Evolutionary conservation across 129 eudicot genomes (phyloP).

Genomic region (Logfia minima): DNA sequence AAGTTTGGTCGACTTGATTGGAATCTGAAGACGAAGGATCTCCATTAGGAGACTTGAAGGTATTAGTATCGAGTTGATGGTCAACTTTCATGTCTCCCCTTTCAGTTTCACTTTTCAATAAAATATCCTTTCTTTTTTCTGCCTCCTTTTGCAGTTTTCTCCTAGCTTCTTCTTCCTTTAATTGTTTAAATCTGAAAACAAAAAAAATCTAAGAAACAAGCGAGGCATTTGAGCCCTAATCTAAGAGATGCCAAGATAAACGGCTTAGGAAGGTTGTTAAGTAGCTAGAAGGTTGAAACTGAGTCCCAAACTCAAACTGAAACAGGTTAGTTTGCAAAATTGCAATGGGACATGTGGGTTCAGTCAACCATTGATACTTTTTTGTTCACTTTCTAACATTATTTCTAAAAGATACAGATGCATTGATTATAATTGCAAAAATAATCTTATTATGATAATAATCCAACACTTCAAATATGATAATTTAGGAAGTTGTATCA

Average conservation of each 20-base stretch:
- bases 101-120: constrained; percentile 37
- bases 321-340: too few relatives aligned
- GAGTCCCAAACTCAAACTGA: too few relatives aligned
- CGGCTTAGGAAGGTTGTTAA: background rate
- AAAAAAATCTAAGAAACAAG: constrained; percentile 17
- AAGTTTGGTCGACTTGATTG: constrained; percentile 34
- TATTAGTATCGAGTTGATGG: constrained; percentile 20
- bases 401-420: background rate
- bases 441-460: too few relatives aligned
- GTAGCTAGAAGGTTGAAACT: too few relatives aligned
- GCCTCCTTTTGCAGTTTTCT: constrained; percentile 63
- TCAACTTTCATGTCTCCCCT: constrained; percentile 32
- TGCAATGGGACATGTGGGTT: background rate
- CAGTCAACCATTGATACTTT: background rate
- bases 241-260: background rate
- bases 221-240: background rate
- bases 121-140: constrained; percentile 41
- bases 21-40: constrained; percentile 32
- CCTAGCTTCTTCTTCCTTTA: constrained; percentile 92
- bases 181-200: constrained; percentile 73
- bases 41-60: constrained; percentile 44
- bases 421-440: background rate
- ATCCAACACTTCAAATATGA: background rate
- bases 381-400: background rate
- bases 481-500: too few relatives aligned